Evolutionary conservation across 1,139 yeast species (phyloP).

Genomic region (Nakaseomyces delphensis): DNA sequence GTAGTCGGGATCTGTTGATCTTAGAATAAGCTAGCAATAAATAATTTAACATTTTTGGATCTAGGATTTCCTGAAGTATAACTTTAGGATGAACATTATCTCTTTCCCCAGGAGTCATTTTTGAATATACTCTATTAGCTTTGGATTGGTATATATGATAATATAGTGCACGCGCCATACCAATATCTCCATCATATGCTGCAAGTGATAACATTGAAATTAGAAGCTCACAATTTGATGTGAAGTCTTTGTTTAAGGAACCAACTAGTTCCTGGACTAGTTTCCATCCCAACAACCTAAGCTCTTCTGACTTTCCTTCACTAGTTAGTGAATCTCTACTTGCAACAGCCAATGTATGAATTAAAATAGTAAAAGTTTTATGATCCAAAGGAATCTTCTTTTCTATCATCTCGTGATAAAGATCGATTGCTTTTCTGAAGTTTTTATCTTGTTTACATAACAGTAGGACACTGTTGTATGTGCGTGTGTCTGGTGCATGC

Average conservation of each 20-base stretch:
- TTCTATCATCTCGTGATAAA: constrained; percentile 62
- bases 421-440: constrained; percentile 64
- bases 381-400: constrained; percentile 37
- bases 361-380: constrained; percentile 52
- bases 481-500: constrained; percentile 51
- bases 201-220: constrained; percentile 67
- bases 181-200: constrained; percentile 70
- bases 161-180: constrained; percentile 65
- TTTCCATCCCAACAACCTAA: constrained; percentile 51
- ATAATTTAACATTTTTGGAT: constrained; percentile 44
- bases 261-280: constrained; percentile 60
- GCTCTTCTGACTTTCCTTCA: constrained; percentile 26
- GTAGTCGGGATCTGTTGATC: constrained; percentile 31
- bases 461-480: constrained; percentile 64
- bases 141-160: constrained; percentile 32
- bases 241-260: constrained; percentile 9
- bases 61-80: constrained; percentile 26
- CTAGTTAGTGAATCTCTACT: constrained; percentile 40
- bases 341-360: constrained; percentile 64
- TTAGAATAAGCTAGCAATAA: constrained; percentile 51
- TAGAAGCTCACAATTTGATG: constrained; percentile 46
- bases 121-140: neutral
- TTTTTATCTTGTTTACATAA: constrained; percentile 55
- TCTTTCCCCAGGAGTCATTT: constrained; percentile 20
- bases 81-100: constrained; percentile 7